phyloP scores from a whole-genome alignment of 352 stramenopile species.

The Phytophthora cryptogea region DNA sequence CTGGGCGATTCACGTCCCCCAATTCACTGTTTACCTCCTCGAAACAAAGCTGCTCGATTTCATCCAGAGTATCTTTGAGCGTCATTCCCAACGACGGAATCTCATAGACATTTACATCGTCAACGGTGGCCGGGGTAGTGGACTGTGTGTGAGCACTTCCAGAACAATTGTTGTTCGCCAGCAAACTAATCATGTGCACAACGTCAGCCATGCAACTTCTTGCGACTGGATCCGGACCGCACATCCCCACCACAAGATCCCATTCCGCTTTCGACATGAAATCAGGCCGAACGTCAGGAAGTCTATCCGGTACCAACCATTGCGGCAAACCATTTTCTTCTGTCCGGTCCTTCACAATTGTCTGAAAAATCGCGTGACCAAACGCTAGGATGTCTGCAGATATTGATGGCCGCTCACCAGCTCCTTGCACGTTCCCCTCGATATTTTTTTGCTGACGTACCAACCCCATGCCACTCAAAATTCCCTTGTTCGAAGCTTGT shows the following conservation, averaged over 20 bases:
- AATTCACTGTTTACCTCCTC: neutral
- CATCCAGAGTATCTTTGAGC: constrained; percentile 11
- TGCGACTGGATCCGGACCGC: constrained; percentile 2
- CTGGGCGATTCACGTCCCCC: constrained; percentile 10
- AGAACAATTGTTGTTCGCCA: neutral
- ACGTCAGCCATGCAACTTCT: constrained; percentile 11
- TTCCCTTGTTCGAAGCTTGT: constrained; percentile 11
- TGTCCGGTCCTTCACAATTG: constrained; percentile 5
- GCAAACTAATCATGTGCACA: constrained; percentile 11
- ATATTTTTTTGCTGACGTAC: neutral
- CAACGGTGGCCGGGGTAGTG: neutral
- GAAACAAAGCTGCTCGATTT: constrained; percentile 11
- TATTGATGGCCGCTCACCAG: neutral
- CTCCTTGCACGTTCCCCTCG: neutral
- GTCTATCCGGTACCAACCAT: neutral
- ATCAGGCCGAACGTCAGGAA: constrained; percentile 6
- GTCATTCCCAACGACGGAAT: constrained; percentile 24
- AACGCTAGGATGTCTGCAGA: constrained; percentile 15
- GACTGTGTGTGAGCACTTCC: neutral
- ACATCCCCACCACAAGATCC: constrained; percentile 16
- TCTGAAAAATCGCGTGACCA: constrained; percentile 14
- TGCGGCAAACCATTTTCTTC: neutral
- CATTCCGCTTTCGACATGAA: constrained; percentile 16
- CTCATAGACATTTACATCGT: constrained; percentile 14
- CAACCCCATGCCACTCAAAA: constrained; percentile 21